Evolutionary conservation across 495 filamentous ascomycete species (phyloP).

Genomic region (Aspergillus sclerotioniger): DNA sequence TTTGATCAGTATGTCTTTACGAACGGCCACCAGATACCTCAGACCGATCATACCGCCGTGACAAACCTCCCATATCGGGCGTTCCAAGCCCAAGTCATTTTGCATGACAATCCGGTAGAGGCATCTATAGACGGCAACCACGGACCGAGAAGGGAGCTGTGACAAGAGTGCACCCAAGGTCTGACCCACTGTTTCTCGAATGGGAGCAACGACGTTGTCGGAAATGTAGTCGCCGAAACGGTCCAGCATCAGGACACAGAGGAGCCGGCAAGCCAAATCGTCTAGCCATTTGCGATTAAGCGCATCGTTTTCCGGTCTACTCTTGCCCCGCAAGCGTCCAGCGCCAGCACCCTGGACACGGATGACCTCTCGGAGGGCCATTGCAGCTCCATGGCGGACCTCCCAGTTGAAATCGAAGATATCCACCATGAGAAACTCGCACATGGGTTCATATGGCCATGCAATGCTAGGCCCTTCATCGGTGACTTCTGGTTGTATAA

Average conservation of each 20-base stretch:
- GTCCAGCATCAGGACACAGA: constrained; percentile 95
- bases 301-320: constrained; percentile 68
- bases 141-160: constrained; percentile 70
- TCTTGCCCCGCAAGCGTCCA: constrained; percentile 71
- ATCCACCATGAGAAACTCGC: constrained; percentile 88
- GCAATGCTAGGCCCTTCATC: constrained; percentile 66
- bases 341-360: constrained; percentile 89
- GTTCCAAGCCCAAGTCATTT: constrained; percentile 66
- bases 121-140: constrained; percentile 75
- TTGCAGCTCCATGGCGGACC: constrained; percentile 92
- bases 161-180: constrained; percentile 84
- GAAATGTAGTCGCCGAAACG: constrained; percentile 97
- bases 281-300: constrained; percentile 85
- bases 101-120: constrained; percentile 92
- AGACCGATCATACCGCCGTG: constrained; percentile 98
- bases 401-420: constrained; percentile 95
- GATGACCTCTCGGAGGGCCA: constrained; percentile 89
- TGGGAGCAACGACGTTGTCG: constrained; percentile 93
- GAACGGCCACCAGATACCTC: constrained; percentile 88
- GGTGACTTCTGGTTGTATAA: constrained; percentile 64
- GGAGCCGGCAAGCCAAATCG: constrained; percentile 86
- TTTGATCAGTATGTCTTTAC: constrained; percentile 83
- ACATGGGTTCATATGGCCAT: constrained; percentile 93
- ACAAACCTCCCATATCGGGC: constrained; percentile 86
- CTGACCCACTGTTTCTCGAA: constrained; percentile 95